phyloP scores from a whole-genome alignment of 2,329 filamentous ascomycete genomes.

The Meredithiella fracta region DNA sequence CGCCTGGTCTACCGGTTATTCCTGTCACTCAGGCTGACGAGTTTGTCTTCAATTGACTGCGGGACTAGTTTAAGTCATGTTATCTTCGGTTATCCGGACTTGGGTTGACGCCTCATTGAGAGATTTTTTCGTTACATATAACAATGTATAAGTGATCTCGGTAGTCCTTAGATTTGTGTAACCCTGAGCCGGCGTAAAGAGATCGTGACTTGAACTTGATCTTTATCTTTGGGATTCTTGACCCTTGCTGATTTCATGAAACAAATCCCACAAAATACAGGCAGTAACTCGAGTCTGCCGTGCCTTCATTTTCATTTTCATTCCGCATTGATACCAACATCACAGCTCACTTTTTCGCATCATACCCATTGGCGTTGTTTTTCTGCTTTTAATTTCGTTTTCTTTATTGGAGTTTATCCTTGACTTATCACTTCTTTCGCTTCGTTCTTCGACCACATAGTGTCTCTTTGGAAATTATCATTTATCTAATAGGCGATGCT shows the following conservation, averaged over 20 bases:
- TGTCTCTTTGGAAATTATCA: conserved; percentile 4
- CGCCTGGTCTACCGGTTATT: conserved; percentile 10
- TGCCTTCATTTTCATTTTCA: not conserved
- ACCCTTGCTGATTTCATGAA: too few relatives aligned
- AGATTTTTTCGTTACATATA: too few relatives aligned
- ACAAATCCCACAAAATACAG: too few relatives aligned
- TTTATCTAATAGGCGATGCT: conserved; percentile 5
- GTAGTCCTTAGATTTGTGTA: too few relatives aligned
- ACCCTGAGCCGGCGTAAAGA: too few relatives aligned
- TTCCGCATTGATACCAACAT: conserved; percentile 9
- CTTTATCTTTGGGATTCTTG: too few relatives aligned
- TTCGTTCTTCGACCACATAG: not conserved
- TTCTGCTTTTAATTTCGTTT: conserved; percentile 1
- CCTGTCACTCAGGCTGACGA: conserved; percentile 8
- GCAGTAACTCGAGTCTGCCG: too few relatives aligned
- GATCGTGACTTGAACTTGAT: too few relatives aligned
- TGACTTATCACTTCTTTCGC: not conserved
- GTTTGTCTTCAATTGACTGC: conserved; percentile 4
- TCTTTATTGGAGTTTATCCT: not conserved
- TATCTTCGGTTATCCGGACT: not conserved
- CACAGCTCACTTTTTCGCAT: conserved; percentile 3
- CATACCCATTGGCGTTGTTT: conserved; percentile 9
- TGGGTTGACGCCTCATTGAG: not conserved
- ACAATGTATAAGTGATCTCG: too few relatives aligned
- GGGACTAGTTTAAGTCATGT: too few relatives aligned